Evolutionary conservation across 805 yeast genomes (phyloP), one percentile per base, ranked within the genome.

Genomic region (Ogataea angusta): DNA sequence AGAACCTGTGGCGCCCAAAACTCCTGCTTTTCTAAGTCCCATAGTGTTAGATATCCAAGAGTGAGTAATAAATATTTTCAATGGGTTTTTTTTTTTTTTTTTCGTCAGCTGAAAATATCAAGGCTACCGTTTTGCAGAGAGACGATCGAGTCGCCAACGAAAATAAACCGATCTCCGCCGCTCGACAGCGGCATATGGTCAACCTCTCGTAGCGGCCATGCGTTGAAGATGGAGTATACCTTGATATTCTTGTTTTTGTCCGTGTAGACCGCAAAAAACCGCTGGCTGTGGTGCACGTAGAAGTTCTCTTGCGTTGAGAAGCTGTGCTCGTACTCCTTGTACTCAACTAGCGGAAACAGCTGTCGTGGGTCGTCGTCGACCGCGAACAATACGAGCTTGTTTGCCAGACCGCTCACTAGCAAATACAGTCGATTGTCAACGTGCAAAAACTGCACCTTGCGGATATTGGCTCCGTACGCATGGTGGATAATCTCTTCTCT

Each of bases 1-100:
- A 30, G 95, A 82, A 38, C 99, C 99, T 10, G 99, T 91, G 51
- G 98, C 98, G 36, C 99, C 99, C 47, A 91, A 73, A 53, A 93
- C 97, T 70, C 99, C 99, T 16, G 80, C 82, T 63, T 75, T 76
- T 47, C 62, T 72, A 12, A 51, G 42, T 37, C 56, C 46, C 48
- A 57, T 44, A 29, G 15, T 19, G 21, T 32, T 24, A 8, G 18
- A 30, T 30, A 12, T 18, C 13, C 23, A 19, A 30, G 21, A 19
- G 21, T 19, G 21, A 19, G 23, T 31, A 36, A 38, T 26, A 25
- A 19, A 30, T 30, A 17, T 30, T 12, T 30, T 21, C 25, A n/a
- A 10, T 6, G 19, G 5, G 9, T 30, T 34, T 28, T 30, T 40
- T 26, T 34, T 30, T 34, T 28, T 30, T 40, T 26, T 34, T 19